Conservation (phyloP, 2,329 filamentous ascomycete species). For the Ascochyta clinopodiicola region DNA sequence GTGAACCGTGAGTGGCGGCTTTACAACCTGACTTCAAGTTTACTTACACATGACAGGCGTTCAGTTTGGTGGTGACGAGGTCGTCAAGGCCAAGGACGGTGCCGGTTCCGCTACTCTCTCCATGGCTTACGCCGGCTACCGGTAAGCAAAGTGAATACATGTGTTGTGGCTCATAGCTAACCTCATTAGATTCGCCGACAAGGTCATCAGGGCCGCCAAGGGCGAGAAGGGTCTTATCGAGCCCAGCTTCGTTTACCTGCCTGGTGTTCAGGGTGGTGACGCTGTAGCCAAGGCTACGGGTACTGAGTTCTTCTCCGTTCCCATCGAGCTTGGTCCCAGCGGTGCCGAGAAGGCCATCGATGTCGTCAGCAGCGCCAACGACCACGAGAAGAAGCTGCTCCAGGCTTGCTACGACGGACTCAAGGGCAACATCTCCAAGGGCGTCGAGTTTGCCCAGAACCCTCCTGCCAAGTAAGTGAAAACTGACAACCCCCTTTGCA, state of each 20-base stretch:
- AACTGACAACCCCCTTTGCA: neutral
- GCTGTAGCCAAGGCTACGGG: constrained; percentile 84
- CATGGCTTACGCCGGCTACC: constrained; percentile 95
- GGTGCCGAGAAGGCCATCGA: constrained; percentile 88
- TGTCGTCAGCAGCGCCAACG: constrained; percentile 76
- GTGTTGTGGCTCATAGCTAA: constrained; percentile 14
- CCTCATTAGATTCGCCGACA: constrained; percentile 80
- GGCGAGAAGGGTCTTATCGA: constrained; percentile 93
- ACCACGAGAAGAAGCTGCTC: constrained; percentile 88
- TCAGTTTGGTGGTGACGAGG: constrained; percentile 97
- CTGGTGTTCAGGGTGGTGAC: constrained; percentile 85
- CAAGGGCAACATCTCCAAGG: constrained; percentile 93
- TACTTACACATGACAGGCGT: constrained; percentile 61
- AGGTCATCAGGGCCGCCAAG: constrained; percentile 84
- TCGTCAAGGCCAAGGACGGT: constrained; percentile 93
- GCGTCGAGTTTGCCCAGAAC: constrained; percentile 86
- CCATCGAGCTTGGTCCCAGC: constrained; percentile 86
- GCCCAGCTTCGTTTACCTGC: constrained; percentile 94
- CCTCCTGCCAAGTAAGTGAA: constrained; percentile 62
- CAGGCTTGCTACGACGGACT: constrained; percentile 77
- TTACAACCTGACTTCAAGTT: neutral
- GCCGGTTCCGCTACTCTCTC: constrained; percentile 89
- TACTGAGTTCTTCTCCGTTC: constrained; percentile 92
- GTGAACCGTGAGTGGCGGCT: constrained; percentile 71
- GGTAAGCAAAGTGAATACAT: constrained; percentile 59